phyloP scores from a whole-genome alignment of 148 eudicot species.

The Silene conica region DNA sequence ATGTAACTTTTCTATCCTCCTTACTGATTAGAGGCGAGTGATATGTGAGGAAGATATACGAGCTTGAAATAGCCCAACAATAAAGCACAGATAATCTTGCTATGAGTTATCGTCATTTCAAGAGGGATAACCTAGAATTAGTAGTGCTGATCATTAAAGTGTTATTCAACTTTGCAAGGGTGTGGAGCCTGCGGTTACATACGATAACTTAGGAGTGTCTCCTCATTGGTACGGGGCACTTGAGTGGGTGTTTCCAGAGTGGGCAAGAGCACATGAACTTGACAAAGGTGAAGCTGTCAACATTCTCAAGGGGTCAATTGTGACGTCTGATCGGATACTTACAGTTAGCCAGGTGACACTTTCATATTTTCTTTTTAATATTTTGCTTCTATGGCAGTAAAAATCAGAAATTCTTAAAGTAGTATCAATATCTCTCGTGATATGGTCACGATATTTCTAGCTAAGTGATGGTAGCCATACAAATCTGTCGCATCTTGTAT shows the following conservation, averaged over 20 bases:
- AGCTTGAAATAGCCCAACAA: neutral
- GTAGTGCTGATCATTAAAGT: conserved; percentile 7
- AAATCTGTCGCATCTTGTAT: neutral
- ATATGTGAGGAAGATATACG: neutral
- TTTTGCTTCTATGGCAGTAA: neutral
- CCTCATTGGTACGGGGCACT: conserved; percentile 84
- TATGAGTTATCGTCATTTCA: neutral
- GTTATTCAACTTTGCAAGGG: conserved; percentile 48
- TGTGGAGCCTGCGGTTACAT: conserved; percentile 89
- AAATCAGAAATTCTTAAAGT: neutral
- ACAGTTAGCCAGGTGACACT: conserved; percentile 84
- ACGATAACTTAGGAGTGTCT: conserved; percentile 76
- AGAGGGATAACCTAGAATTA: neutral
- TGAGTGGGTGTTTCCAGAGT: conserved; percentile 94
- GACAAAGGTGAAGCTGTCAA: conserved; percentile 98
- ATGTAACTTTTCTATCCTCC: neutral
- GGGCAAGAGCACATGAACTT: conserved; percentile 97
- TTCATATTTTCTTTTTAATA: neutral
- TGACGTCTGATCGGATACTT: conserved; percentile 82
- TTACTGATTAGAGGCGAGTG: neutral
- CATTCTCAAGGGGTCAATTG: conserved; percentile 88
- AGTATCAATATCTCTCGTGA: neutral
- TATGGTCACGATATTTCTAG: neutral
- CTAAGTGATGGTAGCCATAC: neutral
- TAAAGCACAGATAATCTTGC: neutral